Conservation (phyloP, 805 yeast genomes). For the Candida takata region DNA sequence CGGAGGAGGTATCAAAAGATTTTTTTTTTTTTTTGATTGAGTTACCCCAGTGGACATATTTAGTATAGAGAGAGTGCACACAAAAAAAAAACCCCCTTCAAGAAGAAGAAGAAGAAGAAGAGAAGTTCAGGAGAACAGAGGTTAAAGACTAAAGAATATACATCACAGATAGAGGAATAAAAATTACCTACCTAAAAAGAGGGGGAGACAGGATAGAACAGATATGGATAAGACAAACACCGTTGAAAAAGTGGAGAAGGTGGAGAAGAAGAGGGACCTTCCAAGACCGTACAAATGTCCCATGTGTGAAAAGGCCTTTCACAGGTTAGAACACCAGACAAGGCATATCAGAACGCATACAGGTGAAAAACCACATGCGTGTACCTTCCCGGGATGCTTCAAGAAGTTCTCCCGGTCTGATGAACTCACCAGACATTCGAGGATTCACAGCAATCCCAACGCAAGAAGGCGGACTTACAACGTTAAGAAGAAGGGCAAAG, state of each 20-base stretch:
- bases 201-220: background rate
- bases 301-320: slow-evolving; percentile 67
- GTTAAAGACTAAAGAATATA: too few relatives aligned
- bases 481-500: slow-evolving; percentile 26
- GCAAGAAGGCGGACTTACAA: slow-evolving; percentile 52
- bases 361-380: slow-evolving; percentile 76
- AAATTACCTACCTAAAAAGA: too few relatives aligned
- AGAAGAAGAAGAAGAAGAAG: too few relatives aligned
- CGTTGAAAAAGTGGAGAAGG: too few relatives aligned
- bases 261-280: slow-evolving; percentile 18
- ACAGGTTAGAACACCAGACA: slow-evolving; percentile 70
- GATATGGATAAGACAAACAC: too few relatives aligned
- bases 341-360: slow-evolving; percentile 77
- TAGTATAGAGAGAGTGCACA: too few relatives aligned
- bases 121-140: too few relatives aligned
- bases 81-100: too few relatives aligned
- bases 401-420: slow-evolving; percentile 66
- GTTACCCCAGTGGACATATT: too few relatives aligned
- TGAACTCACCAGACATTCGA: slow-evolving; percentile 64
- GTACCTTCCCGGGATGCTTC: slow-evolving; percentile 63
- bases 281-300: slow-evolving; percentile 66
- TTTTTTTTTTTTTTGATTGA: too few relatives aligned
- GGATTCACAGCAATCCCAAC: slow-evolving; percentile 68
- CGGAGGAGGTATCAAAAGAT: too few relatives aligned
- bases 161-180: too few relatives aligned